Evolutionary conservation across 352 stramenopile genomes (phyloP).

Genomic region (Elongisporangium prolatum): DNA sequence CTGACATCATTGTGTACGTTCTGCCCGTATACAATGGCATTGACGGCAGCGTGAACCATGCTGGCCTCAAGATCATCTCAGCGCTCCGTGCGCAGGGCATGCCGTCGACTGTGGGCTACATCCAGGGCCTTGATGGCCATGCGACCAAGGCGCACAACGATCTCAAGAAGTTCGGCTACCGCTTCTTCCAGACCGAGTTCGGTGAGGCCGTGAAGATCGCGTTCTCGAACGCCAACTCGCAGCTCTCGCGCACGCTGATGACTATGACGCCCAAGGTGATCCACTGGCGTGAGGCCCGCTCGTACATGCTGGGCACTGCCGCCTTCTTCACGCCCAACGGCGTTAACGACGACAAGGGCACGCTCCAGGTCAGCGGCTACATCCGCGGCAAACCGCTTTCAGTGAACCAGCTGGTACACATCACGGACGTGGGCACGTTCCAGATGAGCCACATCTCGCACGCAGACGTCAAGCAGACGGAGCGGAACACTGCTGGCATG

Average conservation of each 20-base stretch:
- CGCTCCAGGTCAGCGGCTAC: constrained; percentile 93
- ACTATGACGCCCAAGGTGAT: constrained; percentile 81
- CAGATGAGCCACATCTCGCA: constrained; percentile 75
- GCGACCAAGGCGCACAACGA: constrained; percentile 67
- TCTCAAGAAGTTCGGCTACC: constrained; percentile 79
- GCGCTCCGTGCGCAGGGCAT: constrained; percentile 92
- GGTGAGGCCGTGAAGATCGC: constrained; percentile 77
- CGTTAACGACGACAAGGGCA: constrained; percentile 37
- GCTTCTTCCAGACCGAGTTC: constrained; percentile 90
- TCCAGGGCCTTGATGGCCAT: constrained; percentile 79
- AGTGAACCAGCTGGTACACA: constrained; percentile 95
- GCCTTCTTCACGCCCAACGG: constrained; percentile 63
- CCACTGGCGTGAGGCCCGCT: constrained; percentile 86
- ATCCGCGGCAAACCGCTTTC: constrained; percentile 92
- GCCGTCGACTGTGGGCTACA: constrained; percentile 80
- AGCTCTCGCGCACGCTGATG: constrained; percentile 77
- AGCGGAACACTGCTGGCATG: constrained; percentile 21
- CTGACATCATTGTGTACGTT: constrained; percentile 78
- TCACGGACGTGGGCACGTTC: constrained; percentile 95
- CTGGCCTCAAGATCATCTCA: constrained; percentile 87
- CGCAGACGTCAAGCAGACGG: constrained; percentile 36
- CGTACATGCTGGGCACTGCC: constrained; percentile 80
- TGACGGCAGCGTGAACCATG: constrained; percentile 81
- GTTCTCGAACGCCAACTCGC: constrained; percentile 69
- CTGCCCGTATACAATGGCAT: constrained; percentile 72